A percentile compares a stretch with the other conserved stretches of the same genome.
These are phyloP conservation scores for Amanita thiersii DNA, from an alignment of 768 basidiomycete species.

Conservation along the genomic window DNA sequence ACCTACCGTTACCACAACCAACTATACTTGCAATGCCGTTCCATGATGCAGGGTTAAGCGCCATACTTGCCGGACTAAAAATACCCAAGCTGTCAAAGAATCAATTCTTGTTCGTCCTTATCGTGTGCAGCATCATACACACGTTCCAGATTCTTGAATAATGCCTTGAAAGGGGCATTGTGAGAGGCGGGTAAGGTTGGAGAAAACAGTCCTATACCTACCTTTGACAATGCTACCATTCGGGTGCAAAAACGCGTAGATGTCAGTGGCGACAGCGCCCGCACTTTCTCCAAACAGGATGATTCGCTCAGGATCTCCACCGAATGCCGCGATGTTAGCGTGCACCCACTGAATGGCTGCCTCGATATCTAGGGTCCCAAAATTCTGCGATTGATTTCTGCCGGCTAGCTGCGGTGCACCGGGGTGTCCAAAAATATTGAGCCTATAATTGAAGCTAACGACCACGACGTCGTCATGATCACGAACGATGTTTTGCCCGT, in stretches of 20 bases:
- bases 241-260: constrained; percentile 25
- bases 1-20: constrained; percentile 24
- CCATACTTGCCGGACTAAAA: no score
- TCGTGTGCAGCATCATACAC: no score
- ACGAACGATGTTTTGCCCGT: constrained; percentile 22
- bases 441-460: constrained; percentile 25
- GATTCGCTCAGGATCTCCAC: constrained; percentile 36
- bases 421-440: constrained; percentile 31
- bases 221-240: constrained; percentile 23
- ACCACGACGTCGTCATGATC: constrained; percentile 26
- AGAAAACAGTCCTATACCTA: no score
- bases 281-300: constrained; percentile 35
- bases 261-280: constrained; percentile 24
- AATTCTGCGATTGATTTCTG: constrained; percentile 28
- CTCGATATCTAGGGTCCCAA: constrained; percentile 43
- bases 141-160: no score
- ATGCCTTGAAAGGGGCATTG: no score
- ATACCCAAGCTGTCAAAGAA: no score
- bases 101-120: no score
- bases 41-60: constrained; percentile 22
- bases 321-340: constrained; percentile 31
- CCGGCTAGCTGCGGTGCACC: constrained; percentile 29
- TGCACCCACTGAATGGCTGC: constrained; percentile 36
- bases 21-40: constrained; percentile 20
- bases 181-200: no score